Evolutionary conservation across 1,139 yeast species (phyloP).

Genomic region (Hyphopichia burtonii): DNA sequence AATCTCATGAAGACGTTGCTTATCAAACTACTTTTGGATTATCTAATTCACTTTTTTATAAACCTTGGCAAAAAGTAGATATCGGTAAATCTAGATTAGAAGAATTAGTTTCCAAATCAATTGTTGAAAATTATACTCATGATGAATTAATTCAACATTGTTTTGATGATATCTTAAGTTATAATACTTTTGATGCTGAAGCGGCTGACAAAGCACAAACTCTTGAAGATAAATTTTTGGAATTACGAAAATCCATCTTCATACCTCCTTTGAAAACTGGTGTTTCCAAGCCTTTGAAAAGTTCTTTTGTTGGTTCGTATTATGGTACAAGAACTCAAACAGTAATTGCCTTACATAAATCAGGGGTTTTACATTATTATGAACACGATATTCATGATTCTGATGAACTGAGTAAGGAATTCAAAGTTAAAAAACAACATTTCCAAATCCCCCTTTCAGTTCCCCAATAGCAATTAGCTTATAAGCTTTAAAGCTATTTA

Average conservation of each 20-base stretch:
- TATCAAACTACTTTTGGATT: constrained; percentile 45
- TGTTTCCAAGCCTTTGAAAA: constrained; percentile 9
- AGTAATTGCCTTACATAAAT: constrained; percentile 56
- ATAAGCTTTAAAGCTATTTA: constrained; percentile 1
- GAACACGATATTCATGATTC: constrained; percentile 36
- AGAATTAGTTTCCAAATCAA: constrained; percentile 31
- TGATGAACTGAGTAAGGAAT: constrained; percentile 16
- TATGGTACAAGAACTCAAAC: constrained; percentile 95
- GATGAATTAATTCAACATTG: constrained; percentile 49
- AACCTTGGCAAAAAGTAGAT: constrained; percentile 74
- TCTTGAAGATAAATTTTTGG: constrained; percentile 34
- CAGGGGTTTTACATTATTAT: constrained; percentile 42
- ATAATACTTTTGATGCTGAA: constrained; percentile 36
- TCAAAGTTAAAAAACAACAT: constrained; percentile 7
- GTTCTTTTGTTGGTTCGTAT: constrained; percentile 40
- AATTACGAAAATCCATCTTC: constrained; percentile 61
- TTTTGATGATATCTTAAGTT: constrained; percentile 52
- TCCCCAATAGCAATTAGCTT: constrained; percentile 1
- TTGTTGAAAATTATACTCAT: constrained; percentile 23
- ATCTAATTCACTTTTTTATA: constrained; percentile 60
- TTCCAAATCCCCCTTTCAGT: constrained; percentile 11
- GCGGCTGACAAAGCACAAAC: constrained; percentile 17
- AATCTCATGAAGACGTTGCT: constrained; percentile 13
- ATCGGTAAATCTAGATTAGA: constrained; percentile 50
- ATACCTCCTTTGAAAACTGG: constrained; percentile 59